Evolutionary conservation across 1,139 yeast species (phyloP).

Genomic region (Zygoascus sp.): DNA sequence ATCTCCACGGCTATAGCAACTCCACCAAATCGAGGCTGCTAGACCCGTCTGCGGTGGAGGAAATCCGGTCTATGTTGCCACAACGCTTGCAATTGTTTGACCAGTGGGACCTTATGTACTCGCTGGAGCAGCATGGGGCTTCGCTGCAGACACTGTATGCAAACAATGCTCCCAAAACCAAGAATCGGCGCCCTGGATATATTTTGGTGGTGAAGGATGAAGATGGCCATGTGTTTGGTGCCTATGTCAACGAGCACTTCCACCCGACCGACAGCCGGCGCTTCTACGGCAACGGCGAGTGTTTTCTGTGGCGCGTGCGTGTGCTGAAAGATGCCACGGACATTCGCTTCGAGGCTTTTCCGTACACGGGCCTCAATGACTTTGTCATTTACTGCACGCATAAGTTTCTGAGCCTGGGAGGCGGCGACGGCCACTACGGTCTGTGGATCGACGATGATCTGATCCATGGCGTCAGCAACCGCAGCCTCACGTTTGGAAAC

Average conservation of each 20-base stretch:
- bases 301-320: slow-evolving; percentile 73
- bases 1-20: slow-evolving; percentile 52
- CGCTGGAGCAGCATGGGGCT: slow-evolving; percentile 88
- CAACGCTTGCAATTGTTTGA: slow-evolving; percentile 70
- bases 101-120: slow-evolving; percentile 73
- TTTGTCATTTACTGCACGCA: slow-evolving; percentile 79
- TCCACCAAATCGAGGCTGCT: slow-evolving; percentile 57
- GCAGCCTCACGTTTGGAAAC: slow-evolving; percentile 85
- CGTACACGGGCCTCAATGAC: slow-evolving; percentile 85
- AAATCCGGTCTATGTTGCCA: slow-evolving; percentile 69
- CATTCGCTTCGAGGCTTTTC: slow-evolving; percentile 67
- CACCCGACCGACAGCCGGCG: slow-evolving; percentile 58
- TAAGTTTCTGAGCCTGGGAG: slow-evolving; percentile 78
- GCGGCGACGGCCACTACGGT: slow-evolving; percentile 91
- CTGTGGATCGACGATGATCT: slow-evolving; percentile 79
- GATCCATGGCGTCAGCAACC: slow-evolving; percentile 68
- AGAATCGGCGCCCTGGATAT: slow-evolving; percentile 55
- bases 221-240: slow-evolving; percentile 68
- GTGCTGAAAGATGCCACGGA: slow-evolving; percentile 15
- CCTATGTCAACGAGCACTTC: slow-evolving; percentile 71
- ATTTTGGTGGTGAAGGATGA: slow-evolving; percentile 64
- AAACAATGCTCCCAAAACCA: slow-evolving; percentile 35
- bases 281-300: slow-evolving; percentile 92
- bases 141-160: slow-evolving; percentile 71
- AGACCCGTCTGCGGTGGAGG: slow-evolving; percentile 59